These are phyloP conservation scores for Lactifluus rugatus DNA, from an alignment of 768 basidiomycete genomes.

Conservation along the genomic window DNA sequence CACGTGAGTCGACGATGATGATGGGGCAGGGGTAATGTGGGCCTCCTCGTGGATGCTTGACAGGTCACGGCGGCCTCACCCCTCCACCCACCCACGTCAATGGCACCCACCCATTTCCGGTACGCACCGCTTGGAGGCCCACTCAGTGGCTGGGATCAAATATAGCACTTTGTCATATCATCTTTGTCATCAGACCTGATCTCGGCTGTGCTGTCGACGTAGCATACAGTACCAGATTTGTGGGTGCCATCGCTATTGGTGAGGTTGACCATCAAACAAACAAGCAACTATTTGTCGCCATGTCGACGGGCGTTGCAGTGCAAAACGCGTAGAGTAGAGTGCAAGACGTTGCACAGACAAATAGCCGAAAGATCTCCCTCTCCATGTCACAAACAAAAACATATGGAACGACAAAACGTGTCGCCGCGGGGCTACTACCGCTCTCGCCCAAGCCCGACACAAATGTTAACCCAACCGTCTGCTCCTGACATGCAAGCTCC, in stretches of 20 bases:
- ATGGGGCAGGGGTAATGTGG: too few species aligned
- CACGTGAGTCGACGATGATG: too few species aligned
- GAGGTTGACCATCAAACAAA: neutral
- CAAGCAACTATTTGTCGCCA: conserved; percentile 3
- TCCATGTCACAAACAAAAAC: neutral
- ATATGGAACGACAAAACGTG: neutral
- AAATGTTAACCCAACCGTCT: conserved; percentile 92
- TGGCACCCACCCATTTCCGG: neutral
- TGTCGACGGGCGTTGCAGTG: conserved; percentile 4
- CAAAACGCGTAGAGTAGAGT: too few species aligned
- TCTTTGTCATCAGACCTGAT: neutral
- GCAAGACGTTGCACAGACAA: too few species aligned
- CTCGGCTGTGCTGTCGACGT: conserved; percentile 10
- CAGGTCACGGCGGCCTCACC: too few species aligned
- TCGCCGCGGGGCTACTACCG: neutral
- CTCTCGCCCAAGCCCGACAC: conserved; percentile 43
- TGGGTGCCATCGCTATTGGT: too few species aligned
- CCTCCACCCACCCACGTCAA: neutral
- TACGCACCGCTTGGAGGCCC: neutral
- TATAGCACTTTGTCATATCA: neutral
- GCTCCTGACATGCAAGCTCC: conserved; percentile 85
- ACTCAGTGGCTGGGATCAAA: neutral
- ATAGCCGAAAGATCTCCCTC: neutral
- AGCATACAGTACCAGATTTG: neutral
- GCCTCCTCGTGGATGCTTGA: too few species aligned